Evolutionary conservation across 345 rosid species (phyloP).

Genomic region (Aquilaria sinensis): DNA sequence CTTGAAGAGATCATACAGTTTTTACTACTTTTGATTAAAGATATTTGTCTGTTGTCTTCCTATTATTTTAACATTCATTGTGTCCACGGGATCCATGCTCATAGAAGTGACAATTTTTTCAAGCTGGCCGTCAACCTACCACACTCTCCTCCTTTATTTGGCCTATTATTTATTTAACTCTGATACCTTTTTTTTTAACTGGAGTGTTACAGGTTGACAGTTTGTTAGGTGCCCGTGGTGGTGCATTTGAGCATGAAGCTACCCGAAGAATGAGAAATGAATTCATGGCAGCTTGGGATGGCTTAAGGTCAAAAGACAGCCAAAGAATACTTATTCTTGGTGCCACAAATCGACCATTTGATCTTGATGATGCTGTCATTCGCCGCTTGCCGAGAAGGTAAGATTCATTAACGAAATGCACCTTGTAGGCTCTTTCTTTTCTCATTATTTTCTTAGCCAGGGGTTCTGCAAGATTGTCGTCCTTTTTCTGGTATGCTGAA

Average conservation of each 20-base stretch:
- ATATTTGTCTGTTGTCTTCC: too few relatives aligned
- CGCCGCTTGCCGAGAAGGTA: slow-evolving; percentile 98
- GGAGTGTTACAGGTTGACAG: slow-evolving; percentile 68
- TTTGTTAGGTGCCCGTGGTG: slow-evolving; percentile 97
- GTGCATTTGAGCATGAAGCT: slow-evolving; percentile 91
- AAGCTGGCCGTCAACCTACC: too few relatives aligned
- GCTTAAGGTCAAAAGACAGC: slow-evolving; percentile 89
- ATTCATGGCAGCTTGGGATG: slow-evolving; percentile 99
- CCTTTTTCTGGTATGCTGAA: background rate
- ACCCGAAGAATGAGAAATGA: slow-evolving; percentile 99
- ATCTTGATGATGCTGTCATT: slow-evolving; percentile 98
- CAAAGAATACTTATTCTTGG: slow-evolving; percentile 96
- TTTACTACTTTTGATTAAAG: too few relatives aligned
- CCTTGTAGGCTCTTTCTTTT: background rate
- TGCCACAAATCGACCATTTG: slow-evolving; percentile 98
- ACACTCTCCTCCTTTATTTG: background rate
- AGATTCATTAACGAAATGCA: slow-evolving; percentile 5
- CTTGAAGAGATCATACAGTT: too few relatives aligned
- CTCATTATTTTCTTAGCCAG: slow-evolving; percentile 1
- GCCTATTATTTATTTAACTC: background rate
- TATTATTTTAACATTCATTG: too few relatives aligned
- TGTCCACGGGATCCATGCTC: too few relatives aligned
- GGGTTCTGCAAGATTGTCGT: background rate
- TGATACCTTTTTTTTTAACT: background rate
- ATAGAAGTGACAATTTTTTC: too few relatives aligned